These are phyloP conservation scores for Populus tomentosa DNA, from an alignment of 441 rosid genomes.

Conservation along the genomic window DNA sequence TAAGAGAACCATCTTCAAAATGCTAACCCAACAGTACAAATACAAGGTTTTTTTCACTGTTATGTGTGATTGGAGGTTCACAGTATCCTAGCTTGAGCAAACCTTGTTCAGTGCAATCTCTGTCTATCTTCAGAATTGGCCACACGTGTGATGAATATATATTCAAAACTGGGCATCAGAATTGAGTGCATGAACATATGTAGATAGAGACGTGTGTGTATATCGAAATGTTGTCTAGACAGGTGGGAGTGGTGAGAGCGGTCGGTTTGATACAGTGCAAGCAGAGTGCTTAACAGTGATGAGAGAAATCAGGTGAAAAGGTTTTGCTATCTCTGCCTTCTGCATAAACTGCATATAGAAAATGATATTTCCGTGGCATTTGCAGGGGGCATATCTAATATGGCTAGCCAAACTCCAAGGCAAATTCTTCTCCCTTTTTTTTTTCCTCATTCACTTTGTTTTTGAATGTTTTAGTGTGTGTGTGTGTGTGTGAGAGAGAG, in stretches of 20 bases:
- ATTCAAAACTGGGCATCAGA: constrained; percentile 11
- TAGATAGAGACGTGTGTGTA: constrained; percentile 27
- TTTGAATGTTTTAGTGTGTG: neutral
- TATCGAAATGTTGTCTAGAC: constrained; percentile 17
- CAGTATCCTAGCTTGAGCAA: neutral
- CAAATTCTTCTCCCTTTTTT: neutral
- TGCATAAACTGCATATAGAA: constrained; percentile 19
- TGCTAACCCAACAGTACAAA: neutral
- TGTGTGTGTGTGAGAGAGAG: neutral
- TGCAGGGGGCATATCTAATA: constrained; percentile 1
- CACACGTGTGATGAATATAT: constrained; percentile 42
- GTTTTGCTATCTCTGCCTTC: constrained; percentile 6
- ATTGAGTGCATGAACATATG: constrained; percentile 24
- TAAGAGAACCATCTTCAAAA: neutral
- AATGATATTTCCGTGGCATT: constrained; percentile 29
- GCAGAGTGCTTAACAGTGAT: neutral
- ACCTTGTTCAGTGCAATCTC: constrained; percentile 13
- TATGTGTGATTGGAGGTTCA: constrained; percentile 7
- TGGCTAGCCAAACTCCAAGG: neutral
- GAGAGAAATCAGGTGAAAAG: constrained; percentile 15
- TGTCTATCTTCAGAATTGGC: constrained; percentile 11
- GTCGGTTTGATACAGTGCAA: neutral
- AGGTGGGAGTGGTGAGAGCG: constrained; percentile 16
- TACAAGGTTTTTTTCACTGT: neutral
- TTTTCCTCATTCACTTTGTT: neutral